Percentiles rank a stretch among this genome's conserved stretches.
Evolutionary conservation across 2,329 filamentous ascomycete genomes (phyloP).

Genomic region (Paraconiothyrium sp.): DNA sequence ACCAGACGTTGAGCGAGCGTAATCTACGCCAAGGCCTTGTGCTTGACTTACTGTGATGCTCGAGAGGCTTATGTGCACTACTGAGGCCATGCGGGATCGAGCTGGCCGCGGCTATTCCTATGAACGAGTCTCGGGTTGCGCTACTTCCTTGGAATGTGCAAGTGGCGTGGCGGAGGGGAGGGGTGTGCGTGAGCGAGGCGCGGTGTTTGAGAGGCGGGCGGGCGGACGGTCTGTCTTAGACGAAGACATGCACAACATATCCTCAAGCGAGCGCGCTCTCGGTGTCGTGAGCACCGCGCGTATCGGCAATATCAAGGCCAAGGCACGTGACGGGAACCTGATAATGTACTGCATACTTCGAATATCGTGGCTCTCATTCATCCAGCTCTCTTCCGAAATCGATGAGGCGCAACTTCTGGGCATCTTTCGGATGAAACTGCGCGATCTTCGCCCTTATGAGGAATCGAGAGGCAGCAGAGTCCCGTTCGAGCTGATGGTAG

Average conservation of each 20-base stretch:
- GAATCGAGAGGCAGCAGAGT: conserved; percentile 64
- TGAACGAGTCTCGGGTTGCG: neutral
- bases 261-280: too few species aligned
- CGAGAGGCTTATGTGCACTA: neutral
- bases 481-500: conserved; percentile 59
- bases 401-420: conserved; percentile 60
- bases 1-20: neutral
- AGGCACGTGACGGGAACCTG: neutral
- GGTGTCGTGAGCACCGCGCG: too few species aligned
- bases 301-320: too few species aligned
- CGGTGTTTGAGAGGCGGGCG: too few species aligned
- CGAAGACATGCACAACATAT: too few species aligned
- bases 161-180: too few species aligned
- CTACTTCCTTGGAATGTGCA: neutral
- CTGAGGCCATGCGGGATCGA: neutral
- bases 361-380: conserved; percentile 31
- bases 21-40: neutral
- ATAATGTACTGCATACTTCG: neutral
- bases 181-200: too few species aligned
- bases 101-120: too few species aligned
- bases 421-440: conserved; percentile 65
- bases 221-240: too few species aligned
- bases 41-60: neutral
- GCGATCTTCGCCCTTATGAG: conserved; percentile 65
- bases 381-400: conserved; percentile 60